A percentile compares a stretch with the other conserved stretches of the same genome.
Conservation (phyloP, 441 rosid genomes). For the Erodium moschatum region DNA sequence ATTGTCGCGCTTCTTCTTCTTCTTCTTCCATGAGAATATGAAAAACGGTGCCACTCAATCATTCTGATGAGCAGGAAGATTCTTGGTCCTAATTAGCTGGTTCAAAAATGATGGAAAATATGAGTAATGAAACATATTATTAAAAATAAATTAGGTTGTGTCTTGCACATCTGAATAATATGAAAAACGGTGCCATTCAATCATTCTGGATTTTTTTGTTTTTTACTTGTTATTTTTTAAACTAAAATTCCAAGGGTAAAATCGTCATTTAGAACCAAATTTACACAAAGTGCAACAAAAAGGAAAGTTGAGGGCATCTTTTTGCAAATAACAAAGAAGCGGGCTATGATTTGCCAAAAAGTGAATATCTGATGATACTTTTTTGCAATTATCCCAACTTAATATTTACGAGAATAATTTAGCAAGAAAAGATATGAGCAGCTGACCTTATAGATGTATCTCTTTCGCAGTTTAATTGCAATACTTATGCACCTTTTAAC, state of each 20-base stretch:
- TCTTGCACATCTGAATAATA: slow-evolving; percentile 10
- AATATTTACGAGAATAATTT: too few relatives aligned
- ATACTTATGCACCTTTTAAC: slow-evolving; percentile 58
- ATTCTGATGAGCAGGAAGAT: slow-evolving; percentile 33
- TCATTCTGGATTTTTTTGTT: too few relatives aligned
- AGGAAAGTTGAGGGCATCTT: too few relatives aligned
- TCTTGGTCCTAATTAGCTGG: slow-evolving; percentile 53
- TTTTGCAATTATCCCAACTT: too few relatives aligned
- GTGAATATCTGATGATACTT: too few relatives aligned
- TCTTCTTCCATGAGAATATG: slow-evolving; percentile 11
- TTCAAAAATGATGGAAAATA: slow-evolving; percentile 23
- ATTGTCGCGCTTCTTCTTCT: slow-evolving; percentile 12
- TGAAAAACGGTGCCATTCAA: too few relatives aligned
- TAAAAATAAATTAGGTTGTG: background rate
- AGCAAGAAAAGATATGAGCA: background rate
- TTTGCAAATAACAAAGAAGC: too few relatives aligned
- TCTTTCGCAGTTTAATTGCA: slow-evolving; percentile 81
- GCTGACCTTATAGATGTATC: slow-evolving; percentile 70
- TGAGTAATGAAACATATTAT: slow-evolving; percentile 12
- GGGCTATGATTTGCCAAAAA: too few relatives aligned
- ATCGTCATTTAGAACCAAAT: too few relatives aligned
- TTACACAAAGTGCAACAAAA: too few relatives aligned
- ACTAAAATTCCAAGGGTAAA: too few relatives aligned
- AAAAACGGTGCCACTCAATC: slow-evolving; percentile 31
- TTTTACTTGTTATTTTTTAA: too few relatives aligned